phyloP scores from a whole-genome alignment of 2,329 filamentous ascomycete genomes.

The Sarocladium strictum region DNA sequence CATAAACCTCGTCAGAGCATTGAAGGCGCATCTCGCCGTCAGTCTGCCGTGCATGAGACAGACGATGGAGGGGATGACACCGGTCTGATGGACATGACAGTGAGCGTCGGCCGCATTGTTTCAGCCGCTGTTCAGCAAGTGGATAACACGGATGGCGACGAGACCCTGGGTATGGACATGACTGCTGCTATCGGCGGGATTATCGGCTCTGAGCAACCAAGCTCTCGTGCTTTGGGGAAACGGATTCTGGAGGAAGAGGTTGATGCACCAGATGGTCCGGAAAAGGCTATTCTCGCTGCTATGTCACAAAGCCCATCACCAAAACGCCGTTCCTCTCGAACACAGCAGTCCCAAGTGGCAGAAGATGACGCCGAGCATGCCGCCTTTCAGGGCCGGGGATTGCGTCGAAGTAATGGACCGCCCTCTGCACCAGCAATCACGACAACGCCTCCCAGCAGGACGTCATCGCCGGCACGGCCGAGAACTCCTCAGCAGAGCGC shows the following conservation, averaged over 20 bases:
- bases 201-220: constrained; percentile 33
- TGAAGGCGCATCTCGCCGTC: constrained; percentile 14
- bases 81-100: constrained; percentile 57
- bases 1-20: constrained; percentile 21
- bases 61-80: constrained; percentile 26
- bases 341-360: constrained; percentile 6
- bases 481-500: constrained; percentile 9
- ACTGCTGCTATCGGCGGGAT: constrained; percentile 60
- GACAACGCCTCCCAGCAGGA: constrained; percentile 14
- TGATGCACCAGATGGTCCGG: constrained; percentile 39
- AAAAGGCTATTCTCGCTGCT: constrained; percentile 28
- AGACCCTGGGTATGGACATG: constrained; percentile 61
- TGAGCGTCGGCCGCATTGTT: constrained; percentile 50
- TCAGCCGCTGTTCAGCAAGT: constrained; percentile 19
- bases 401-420: constrained; percentile 39
- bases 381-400: constrained; percentile 42
- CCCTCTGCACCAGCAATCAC: constrained; percentile 31
- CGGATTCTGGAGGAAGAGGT: constrained; percentile 54
- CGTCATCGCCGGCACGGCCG: constrained; percentile 16
- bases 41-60: constrained; percentile 23
- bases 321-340: constrained; percentile 24
- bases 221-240: constrained; percentile 37
- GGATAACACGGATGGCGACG: constrained; percentile 21
- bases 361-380: constrained; percentile 48
- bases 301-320: constrained; percentile 18